A percentile compares a stretch with the other conserved stretches of the same genome.
phyloP scores from a whole-genome alignment of 1,284 basidiomycete genomes.

The Naganishia sp. region DNA sequence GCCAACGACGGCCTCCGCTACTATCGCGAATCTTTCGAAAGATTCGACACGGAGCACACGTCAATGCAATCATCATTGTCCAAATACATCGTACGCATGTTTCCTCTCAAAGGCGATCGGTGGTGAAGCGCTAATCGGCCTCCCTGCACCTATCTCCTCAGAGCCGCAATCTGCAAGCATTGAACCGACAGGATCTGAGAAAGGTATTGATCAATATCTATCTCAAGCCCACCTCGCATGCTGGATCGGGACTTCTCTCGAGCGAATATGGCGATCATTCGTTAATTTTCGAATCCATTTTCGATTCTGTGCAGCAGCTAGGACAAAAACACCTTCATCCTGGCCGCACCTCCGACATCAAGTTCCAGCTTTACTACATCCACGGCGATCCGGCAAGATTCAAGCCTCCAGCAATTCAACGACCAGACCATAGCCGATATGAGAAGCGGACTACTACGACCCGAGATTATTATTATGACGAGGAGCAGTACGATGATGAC shows the following conservation, averaged over 20 bases:
- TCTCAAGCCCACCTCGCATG: not conserved
- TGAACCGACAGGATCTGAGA: not conserved
- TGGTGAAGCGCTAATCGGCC: no score
- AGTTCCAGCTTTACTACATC: constrained; percentile 2
- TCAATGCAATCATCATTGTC: no score
- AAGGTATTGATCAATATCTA: not conserved
- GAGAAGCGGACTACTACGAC: not conserved
- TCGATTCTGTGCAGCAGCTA: not conserved
- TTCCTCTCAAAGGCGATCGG: no score
- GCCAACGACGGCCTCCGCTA: not conserved
- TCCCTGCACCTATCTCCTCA: no score
- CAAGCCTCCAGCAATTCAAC: not conserved
- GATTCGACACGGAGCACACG: not conserved
- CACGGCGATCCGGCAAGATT: not conserved
- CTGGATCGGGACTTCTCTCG: not conserved
- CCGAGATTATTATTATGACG: no score
- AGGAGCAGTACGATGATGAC: not conserved
- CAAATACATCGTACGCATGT: no score
- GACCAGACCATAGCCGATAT: not conserved
- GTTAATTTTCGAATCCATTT: not conserved
- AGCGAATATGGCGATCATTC: not conserved
- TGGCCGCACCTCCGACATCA: not conserved
- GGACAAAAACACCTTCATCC: not conserved
- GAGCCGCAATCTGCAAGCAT: not conserved
- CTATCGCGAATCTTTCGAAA: not conserved